phyloP scores from a whole-genome alignment of 2,329 filamentous ascomycete species.

The Elsinoe fawcettii region DNA sequence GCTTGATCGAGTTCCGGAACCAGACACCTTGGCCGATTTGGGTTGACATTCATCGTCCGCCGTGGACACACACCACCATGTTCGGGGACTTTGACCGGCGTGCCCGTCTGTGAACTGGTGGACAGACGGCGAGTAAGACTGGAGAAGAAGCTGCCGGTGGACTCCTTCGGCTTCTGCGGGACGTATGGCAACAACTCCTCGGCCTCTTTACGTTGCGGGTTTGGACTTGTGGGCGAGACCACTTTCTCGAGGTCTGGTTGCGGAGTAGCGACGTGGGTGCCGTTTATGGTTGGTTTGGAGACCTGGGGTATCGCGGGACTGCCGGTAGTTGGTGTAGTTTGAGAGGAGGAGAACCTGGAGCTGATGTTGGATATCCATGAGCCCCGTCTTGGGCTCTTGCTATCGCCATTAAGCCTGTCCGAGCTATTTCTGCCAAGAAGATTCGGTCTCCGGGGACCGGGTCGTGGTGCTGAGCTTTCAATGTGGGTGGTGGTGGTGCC shows the following conservation, averaged over 20 bases:
- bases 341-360: conserved; percentile 72
- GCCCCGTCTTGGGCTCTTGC: conserved; percentile 45
- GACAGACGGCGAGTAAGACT: conserved; percentile 77
- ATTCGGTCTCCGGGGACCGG: conserved; percentile 29
- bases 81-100: conserved; percentile 43
- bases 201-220: conserved; percentile 44
- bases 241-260: conserved; percentile 28
- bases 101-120: conserved; percentile 43
- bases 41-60: conserved; percentile 76
- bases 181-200: conserved; percentile 53
- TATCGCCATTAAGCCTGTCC: conserved; percentile 28
- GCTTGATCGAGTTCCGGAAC: conserved; percentile 70
- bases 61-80: conserved; percentile 70
- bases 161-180: conserved; percentile 61
- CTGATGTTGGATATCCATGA: conserved; percentile 94
- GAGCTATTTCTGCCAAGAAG: conserved; percentile 36
- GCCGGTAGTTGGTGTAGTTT: conserved; percentile 23
- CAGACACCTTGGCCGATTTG: conserved; percentile 66
- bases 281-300: conserved; percentile 21
- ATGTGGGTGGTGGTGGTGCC: conserved; percentile 18
- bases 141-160: conserved; percentile 66
- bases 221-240: conserved; percentile 38
- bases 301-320: conserved; percentile 23
- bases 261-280: conserved; percentile 22
- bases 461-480: conserved; percentile 16